Percentiles rank a stretch among this genome's conserved stretches.
Evolutionary conservation across 164 flowering plant genomes (phyloP).

Genomic region (Berberis thunbergii): DNA sequence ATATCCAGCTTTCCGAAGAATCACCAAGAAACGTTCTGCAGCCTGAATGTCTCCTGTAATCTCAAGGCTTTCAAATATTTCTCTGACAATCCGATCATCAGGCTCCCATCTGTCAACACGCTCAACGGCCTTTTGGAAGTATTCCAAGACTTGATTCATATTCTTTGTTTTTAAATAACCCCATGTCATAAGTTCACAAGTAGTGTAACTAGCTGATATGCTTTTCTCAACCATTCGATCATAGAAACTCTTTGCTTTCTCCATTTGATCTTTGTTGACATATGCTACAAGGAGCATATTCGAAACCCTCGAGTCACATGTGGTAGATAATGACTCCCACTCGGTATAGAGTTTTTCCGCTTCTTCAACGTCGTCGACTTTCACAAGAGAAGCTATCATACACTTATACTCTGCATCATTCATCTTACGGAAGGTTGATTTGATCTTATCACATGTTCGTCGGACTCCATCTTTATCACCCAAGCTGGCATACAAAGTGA

Average conservation of each 20-base stretch:
- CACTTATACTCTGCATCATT: constrained; percentile 72
- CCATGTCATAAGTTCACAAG: constrained; percentile 82
- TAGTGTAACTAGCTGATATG: constrained; percentile 49
- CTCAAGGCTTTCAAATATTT: constrained; percentile 37
- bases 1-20: constrained; percentile 56
- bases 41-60: constrained; percentile 42
- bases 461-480: constrained; percentile 43
- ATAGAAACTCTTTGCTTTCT: constrained; percentile 50
- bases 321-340: constrained; percentile 67
- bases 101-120: constrained; percentile 67
- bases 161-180: constrained; percentile 47
- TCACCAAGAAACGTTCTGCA: constrained; percentile 51
- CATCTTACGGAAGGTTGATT: constrained; percentile 50
- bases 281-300: constrained; percentile 70
- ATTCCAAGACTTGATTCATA: constrained; percentile 40
- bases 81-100: constrained; percentile 31
- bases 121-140: constrained; percentile 52
- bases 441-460: constrained; percentile 61
- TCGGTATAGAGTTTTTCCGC: constrained; percentile 59
- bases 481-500: constrained; percentile 53
- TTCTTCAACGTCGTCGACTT: constrained; percentile 52
- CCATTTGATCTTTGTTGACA: constrained; percentile 43
- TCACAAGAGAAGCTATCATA: constrained; percentile 67
- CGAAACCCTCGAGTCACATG: constrained; percentile 48
- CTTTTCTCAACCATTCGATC: constrained; percentile 38